Percentiles rank a stretch among this genome's conserved stretches.
Evolutionary conservation across 441 rosid genomes (phyloP).

Genomic region (Corymbia calophylla): DNA sequence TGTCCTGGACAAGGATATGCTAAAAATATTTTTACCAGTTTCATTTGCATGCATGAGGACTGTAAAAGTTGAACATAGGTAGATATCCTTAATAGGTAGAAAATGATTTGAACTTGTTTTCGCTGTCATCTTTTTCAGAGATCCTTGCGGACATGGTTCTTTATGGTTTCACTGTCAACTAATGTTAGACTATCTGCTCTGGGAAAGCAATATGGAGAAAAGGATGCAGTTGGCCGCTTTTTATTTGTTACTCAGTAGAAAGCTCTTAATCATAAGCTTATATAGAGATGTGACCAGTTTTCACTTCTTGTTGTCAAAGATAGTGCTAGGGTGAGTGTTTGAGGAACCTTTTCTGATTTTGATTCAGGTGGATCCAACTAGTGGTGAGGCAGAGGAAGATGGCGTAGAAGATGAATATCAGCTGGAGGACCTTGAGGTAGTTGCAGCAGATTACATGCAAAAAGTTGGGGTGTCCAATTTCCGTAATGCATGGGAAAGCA

Average conservation of each 20-base stretch:
- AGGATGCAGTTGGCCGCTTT: neutral
- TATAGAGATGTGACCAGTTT: neutral
- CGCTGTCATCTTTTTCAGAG: neutral
- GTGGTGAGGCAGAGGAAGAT: slow-evolving; percentile 88
- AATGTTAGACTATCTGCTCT: neutral
- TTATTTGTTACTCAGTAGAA: neutral
- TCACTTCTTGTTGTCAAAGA: neutral
- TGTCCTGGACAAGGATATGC: neutral
- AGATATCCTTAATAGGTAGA: neutral
- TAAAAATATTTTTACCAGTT: neutral
- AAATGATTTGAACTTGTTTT: neutral
- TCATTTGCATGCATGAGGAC: neutral
- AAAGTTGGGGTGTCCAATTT: slow-evolving; percentile 81
- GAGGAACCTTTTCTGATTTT: neutral
- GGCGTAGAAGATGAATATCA: slow-evolving; percentile 98
- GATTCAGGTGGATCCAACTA: slow-evolving; percentile 79
- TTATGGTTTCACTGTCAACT: neutral
- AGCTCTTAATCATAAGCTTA: neutral
- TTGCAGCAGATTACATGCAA: slow-evolving; percentile 84
- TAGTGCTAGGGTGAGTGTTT: neutral
- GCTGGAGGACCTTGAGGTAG: slow-evolving; percentile 92
- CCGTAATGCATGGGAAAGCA: slow-evolving; percentile 96
- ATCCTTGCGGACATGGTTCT: neutral
- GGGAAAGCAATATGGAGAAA: neutral
- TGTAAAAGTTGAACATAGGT: neutral